A percentile compares a stretch with the other conserved stretches of the same genome.
These are phyloP conservation scores for Citrus medica DNA, from an alignment of 345 rosid species.

Conservation along the genomic window DNA sequence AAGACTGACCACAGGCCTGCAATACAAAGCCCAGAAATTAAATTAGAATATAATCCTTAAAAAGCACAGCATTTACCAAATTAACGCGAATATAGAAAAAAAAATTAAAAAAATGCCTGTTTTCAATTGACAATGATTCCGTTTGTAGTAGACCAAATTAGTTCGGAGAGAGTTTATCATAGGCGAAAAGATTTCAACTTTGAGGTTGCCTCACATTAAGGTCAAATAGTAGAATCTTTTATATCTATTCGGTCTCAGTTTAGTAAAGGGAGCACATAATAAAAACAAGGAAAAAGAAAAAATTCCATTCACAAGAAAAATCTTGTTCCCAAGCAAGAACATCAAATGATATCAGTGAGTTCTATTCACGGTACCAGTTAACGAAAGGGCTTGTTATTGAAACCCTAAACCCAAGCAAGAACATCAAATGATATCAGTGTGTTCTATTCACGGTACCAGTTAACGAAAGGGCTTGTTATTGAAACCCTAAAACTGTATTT, in stretches of 20 bases:
- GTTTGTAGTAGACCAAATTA: neutral
- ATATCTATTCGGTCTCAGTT: neutral
- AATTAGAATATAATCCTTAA: neutral
- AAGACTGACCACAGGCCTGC: slow-evolving; percentile 92
- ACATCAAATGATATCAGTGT: slow-evolving; percentile 11
- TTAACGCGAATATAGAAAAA: neutral
- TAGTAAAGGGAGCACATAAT: neutral
- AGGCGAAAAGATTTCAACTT: neutral
- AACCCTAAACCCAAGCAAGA: slow-evolving; percentile 12
- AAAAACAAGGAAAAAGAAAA: neutral
- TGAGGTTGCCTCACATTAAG: neutral
- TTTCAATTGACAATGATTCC: neutral
- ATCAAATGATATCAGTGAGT: slow-evolving; percentile 6
- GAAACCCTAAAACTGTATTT: neutral
- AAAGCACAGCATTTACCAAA: neutral
- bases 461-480: neutral
- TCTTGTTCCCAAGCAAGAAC: slow-evolving; percentile 17
- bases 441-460: slow-evolving; percentile 16
- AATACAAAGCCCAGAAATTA: slow-evolving; percentile 18
- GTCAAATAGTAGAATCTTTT: neutral
- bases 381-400: neutral
- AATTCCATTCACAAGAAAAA: neutral
- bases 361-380: slow-evolving; percentile 17
- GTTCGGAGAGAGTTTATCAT: neutral
- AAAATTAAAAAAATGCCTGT: neutral